Evolutionary conservation across 129 eudicot species (phyloP).

Genomic region (Ambrosia artemisiifolia): DNA sequence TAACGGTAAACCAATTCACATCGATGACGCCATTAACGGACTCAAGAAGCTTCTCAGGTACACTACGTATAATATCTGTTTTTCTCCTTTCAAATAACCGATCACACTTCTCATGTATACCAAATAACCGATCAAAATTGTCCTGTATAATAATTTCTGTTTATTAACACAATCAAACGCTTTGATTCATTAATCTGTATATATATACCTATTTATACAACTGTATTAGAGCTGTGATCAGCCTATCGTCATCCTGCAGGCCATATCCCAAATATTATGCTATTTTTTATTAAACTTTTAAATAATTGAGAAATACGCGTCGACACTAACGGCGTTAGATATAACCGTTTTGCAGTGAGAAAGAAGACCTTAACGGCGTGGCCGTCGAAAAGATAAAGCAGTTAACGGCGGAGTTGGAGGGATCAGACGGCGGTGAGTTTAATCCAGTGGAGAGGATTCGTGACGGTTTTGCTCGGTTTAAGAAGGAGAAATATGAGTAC

Average conservation of each 20-base stretch:
- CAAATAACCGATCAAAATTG: slow-evolving; percentile 5
- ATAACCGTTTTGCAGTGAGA: slow-evolving; percentile 48
- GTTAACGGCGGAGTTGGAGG: slow-evolving; percentile 75
- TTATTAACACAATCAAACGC: slow-evolving; percentile 17
- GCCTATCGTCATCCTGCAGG: not conserved
- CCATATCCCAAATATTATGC: not conserved
- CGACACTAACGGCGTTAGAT: slow-evolving; percentile 14
- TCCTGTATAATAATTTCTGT: slow-evolving; percentile 1
- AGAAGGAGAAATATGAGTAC: slow-evolving; percentile 82
- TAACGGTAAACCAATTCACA: slow-evolving; percentile 25
- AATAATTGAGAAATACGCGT: not conserved
- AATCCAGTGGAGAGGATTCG: slow-evolving; percentile 66
- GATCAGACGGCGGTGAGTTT: slow-evolving; percentile 21
- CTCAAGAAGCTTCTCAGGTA: slow-evolving; percentile 86
- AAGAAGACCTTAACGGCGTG: slow-evolving; percentile 39
- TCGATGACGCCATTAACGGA: slow-evolving; percentile 87
- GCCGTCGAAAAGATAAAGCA: slow-evolving; percentile 76
- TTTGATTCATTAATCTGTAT: slow-evolving; percentile 11
- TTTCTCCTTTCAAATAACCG: not conserved
- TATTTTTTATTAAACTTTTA: no score
- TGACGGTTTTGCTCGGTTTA: slow-evolving; percentile 72
- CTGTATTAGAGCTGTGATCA: no score
- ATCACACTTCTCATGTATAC: slow-evolving; percentile 13
- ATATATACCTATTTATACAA: no score
- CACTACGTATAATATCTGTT: not conserved